Conservation (phyloP, 495 filamentous ascomycete genomes). For the Podospora conica region DNA sequence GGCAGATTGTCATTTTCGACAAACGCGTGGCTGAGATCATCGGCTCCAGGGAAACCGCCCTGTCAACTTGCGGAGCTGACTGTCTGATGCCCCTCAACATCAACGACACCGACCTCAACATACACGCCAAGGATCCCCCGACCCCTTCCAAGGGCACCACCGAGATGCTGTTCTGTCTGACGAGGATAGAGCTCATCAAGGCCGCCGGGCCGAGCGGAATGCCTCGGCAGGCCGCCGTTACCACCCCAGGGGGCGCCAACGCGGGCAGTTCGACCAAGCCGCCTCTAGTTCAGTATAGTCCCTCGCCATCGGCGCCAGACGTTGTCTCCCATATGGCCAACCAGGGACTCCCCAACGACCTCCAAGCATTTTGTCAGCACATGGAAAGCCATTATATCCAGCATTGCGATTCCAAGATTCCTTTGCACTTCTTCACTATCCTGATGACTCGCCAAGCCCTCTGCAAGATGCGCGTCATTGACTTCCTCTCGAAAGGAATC, state of each 20-base stretch:
- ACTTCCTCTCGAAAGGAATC: slow-evolving; percentile 26
- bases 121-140: slow-evolving; percentile 41
- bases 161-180: slow-evolving; percentile 46
- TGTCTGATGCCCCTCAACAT: slow-evolving; percentile 49
- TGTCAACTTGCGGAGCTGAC: slow-evolving; percentile 41
- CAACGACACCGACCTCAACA: slow-evolving; percentile 50
- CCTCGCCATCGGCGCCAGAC: slow-evolving; percentile 28
- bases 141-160: slow-evolving; percentile 39
- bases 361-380: slow-evolving; percentile 48
- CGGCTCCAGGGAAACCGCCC: slow-evolving; percentile 56
- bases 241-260: background rate
- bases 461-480: slow-evolving; percentile 42
- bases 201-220: slow-evolving; percentile 34
- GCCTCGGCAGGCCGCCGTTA: slow-evolving; percentile 1
- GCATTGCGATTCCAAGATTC: slow-evolving; percentile 55
- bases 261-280: slow-evolving; percentile 16
- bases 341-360: slow-evolving; percentile 42
- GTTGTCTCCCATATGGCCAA: slow-evolving; percentile 43
- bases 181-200: slow-evolving; percentile 44
- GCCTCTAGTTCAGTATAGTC: slow-evolving; percentile 33
- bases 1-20: slow-evolving; percentile 63
- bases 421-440: slow-evolving; percentile 50
- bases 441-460: slow-evolving; percentile 44
- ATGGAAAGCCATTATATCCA: slow-evolving; percentile 55
- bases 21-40: slow-evolving; percentile 57